phyloP scores from a whole-genome alignment of 371 early-diverging fungal genomes.

The Mortierella polycephala region DNA sequence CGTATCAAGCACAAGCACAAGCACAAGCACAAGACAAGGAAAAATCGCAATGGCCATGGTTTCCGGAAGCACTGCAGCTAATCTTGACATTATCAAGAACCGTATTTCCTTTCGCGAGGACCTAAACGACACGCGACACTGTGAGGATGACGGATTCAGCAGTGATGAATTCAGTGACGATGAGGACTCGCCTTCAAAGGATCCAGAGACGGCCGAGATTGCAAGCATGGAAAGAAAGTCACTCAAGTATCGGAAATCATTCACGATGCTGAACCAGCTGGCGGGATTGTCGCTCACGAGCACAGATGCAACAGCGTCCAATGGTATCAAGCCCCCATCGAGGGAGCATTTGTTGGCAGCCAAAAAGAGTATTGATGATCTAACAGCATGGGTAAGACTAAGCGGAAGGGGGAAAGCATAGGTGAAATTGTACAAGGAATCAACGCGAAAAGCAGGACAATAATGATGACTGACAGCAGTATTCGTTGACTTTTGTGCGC shows the following conservation, averaged over 20 bases:
- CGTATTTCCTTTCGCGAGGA: constrained; percentile 47
- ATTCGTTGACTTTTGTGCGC: not conserved
- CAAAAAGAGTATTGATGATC: constrained; percentile 53
- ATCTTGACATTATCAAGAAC: constrained; percentile 24
- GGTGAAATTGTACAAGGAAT: not conserved
- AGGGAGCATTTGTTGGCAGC: constrained; percentile 51
- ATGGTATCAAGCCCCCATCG: constrained; percentile 25
- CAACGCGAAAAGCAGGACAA: no score
- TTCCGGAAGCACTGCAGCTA: constrained; percentile 13
- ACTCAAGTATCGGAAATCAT: constrained; percentile 47
- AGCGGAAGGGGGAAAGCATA: not conserved
- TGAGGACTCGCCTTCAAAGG: constrained; percentile 23
- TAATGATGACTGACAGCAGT: not conserved
- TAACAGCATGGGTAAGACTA: constrained; percentile 52
- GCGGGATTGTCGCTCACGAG: constrained; percentile 16
- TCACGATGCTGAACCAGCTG: constrained; percentile 45
- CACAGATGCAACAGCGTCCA: not conserved
- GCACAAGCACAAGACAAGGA: not conserved
- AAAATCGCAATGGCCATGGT: constrained; percentile 24
- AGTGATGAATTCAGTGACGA: constrained; percentile 25
- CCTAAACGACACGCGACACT: constrained; percentile 31
- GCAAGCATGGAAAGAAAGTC: constrained; percentile 36
- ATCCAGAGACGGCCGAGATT: constrained; percentile 49
- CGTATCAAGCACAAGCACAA: not conserved
- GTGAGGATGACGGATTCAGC: constrained; percentile 16